These are phyloP conservation scores for Irpex sp. DNA, from an alignment of 1,284 basidiomycete species.

Conservation along the genomic window DNA sequence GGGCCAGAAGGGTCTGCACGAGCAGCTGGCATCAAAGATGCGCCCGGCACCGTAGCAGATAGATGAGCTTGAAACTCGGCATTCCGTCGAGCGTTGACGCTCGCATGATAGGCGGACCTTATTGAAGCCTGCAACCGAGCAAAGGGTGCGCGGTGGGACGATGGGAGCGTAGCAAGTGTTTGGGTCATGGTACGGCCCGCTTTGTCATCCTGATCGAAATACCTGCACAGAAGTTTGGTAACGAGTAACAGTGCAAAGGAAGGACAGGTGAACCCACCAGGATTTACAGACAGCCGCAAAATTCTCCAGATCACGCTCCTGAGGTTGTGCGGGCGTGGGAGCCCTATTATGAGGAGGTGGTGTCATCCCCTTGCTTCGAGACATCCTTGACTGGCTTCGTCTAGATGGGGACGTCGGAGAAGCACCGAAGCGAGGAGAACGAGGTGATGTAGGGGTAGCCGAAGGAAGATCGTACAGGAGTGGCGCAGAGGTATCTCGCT, in stretches of 20 bases:
- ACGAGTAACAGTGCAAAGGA: neutral
- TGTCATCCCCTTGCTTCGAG: conserved; percentile 49
- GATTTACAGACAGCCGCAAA: conserved; percentile 71
- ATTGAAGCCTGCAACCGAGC: conserved; percentile 74
- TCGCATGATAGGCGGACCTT: conserved; percentile 71
- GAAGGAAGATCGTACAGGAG: conserved; percentile 76
- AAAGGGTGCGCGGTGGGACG: conserved; percentile 73
- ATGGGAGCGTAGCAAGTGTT: conserved; percentile 68
- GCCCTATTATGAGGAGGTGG: conserved; percentile 61
- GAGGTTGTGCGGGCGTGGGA: conserved; percentile 51
- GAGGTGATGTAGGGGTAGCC: conserved; percentile 49
- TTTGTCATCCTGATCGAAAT: conserved; percentile 72
- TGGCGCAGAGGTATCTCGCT: conserved; percentile 38
- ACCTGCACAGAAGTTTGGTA: conserved; percentile 44
- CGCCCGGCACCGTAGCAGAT: conserved; percentile 66
- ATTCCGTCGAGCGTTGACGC: conserved; percentile 60
- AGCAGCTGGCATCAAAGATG: conserved; percentile 65
- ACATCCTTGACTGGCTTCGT: conserved; percentile 44
- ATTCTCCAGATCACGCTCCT: conserved; percentile 58
- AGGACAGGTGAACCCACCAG: conserved; percentile 45
- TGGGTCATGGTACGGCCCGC: conserved; percentile 75
- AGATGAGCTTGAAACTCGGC: conserved; percentile 78
- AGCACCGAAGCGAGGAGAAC: conserved; percentile 33
- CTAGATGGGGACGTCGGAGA: conserved; percentile 58
- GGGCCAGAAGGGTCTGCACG: conserved; percentile 57